Conservation (phyloP, 768 basidiomycete genomes). For the Boletus fagicola region DNA sequence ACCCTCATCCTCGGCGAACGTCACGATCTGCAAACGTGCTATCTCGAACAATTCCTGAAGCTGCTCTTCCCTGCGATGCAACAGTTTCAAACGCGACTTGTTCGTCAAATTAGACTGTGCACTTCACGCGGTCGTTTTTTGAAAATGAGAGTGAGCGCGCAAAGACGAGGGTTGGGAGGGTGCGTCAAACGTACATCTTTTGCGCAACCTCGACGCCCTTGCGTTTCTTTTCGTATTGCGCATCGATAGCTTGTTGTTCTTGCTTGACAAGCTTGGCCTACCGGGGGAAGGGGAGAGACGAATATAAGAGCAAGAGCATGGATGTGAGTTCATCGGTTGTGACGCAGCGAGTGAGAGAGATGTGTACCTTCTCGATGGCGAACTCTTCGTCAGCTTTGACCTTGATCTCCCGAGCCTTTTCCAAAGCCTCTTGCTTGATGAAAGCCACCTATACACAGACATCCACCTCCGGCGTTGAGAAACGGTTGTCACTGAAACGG, state of each 20-base stretch:
- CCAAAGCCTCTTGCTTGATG: constrained; percentile 97
- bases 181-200: constrained; percentile 77
- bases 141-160: constrained; percentile 10
- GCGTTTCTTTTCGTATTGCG: constrained; percentile 91
- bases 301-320: background rate
- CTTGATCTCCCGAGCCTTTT: constrained; percentile 95
- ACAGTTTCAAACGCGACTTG: constrained; percentile 86
- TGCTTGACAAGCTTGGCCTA: constrained; percentile 97
- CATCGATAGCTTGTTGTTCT: constrained; percentile 92
- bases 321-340: background rate
- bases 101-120: constrained; percentile 96
- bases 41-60: constrained; percentile 83
- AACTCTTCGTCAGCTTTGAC: constrained; percentile 99
- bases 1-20: constrained; percentile 60
- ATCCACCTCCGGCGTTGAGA: background rate
- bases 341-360: background rate
- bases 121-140: constrained; percentile 41
- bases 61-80: constrained; percentile 90
- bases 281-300: background rate
- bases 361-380: constrained; percentile 88
- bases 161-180: background rate
- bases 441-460: constrained; percentile 71
- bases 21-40: constrained; percentile 60
- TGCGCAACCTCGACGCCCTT: constrained; percentile 92
- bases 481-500: background rate